Conservation (phyloP, 2,329 filamentous ascomycete species). For the Phialophora expanda region DNA sequence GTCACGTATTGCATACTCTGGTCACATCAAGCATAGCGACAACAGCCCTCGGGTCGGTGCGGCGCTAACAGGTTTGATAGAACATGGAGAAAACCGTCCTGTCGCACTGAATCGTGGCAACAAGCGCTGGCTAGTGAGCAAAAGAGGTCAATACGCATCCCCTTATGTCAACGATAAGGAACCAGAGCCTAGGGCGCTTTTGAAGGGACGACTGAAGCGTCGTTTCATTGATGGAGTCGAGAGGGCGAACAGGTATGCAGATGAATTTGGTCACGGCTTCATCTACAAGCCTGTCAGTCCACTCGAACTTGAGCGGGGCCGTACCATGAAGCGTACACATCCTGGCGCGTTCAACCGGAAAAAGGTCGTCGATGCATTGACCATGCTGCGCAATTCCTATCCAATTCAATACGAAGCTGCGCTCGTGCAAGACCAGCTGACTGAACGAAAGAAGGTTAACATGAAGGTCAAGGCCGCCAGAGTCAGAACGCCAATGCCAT, state of each 20-base stretch:
- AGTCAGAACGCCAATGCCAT: background rate
- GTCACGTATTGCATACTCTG: background rate
- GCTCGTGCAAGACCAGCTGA: background rate
- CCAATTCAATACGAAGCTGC: background rate
- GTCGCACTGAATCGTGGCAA: background rate
- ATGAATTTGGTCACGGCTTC: slow-evolving; percentile 3
- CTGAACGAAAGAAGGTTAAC: background rate
- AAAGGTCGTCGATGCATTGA: slow-evolving; percentile 6
- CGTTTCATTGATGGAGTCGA: background rate
- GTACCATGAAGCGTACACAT: slow-evolving; percentile 9
- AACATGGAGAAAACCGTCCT: background rate
- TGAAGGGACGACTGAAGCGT: background rate
- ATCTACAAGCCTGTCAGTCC: background rate
- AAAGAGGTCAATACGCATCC: background rate
- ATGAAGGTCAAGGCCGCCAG: background rate
- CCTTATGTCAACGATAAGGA: background rate
- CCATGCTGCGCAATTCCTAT: slow-evolving; percentile 11
- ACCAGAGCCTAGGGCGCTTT: background rate
- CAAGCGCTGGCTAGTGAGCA: slow-evolving; percentile 1
- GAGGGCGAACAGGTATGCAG: slow-evolving; percentile 2
- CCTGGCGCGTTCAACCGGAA: slow-evolving; percentile 8
- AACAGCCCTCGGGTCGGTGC: background rate
- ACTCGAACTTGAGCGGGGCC: background rate
- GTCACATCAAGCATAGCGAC: slow-evolving; percentile 12
- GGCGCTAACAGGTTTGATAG: background rate